Evolutionary conservation across 352 stramenopile species (phyloP).

Genomic region (Pythium chondricola): DNA sequence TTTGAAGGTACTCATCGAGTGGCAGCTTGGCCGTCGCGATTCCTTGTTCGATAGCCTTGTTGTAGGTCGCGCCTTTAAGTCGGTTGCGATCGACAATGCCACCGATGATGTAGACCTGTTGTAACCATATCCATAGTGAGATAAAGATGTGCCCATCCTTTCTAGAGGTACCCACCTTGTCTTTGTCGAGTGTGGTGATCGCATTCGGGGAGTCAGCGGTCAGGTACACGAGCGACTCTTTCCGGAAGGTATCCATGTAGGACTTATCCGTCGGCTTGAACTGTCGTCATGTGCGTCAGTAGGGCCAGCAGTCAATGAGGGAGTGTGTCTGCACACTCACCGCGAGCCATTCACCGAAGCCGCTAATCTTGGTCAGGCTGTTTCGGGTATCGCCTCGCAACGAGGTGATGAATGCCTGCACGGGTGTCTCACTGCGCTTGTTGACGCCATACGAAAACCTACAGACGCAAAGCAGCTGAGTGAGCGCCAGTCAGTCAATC

Average conservation of each 20-base stretch:
- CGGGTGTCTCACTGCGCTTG: constrained; percentile 40
- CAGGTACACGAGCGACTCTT: constrained; percentile 91
- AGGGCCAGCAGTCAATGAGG: background rate
- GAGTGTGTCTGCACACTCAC: constrained; percentile 16
- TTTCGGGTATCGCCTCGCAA: constrained; percentile 60
- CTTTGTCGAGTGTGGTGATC: constrained; percentile 78
- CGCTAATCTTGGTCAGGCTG: constrained; percentile 88
- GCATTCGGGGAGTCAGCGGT: constrained; percentile 92
- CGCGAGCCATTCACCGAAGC: constrained; percentile 81
- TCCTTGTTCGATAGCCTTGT: constrained; percentile 87
- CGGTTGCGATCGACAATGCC: constrained; percentile 97
- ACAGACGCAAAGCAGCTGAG: background rate
- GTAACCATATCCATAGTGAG: no score
- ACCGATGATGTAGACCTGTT: constrained; percentile 93
- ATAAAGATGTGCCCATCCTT: background rate
- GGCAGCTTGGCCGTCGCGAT: constrained; percentile 91
- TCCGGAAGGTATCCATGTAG: constrained; percentile 75
- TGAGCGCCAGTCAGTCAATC: background rate
- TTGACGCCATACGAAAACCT: constrained; percentile 86
- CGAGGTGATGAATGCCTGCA: constrained; percentile 65
- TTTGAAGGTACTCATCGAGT: constrained; percentile 79
- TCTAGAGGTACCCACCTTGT: constrained; percentile 41
- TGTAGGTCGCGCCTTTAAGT: constrained; percentile 90
- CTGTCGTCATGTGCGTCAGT: constrained; percentile 16
- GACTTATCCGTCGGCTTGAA: constrained; percentile 48